Evolutionary conservation across 1,284 basidiomycete species (phyloP), one percentile per base, ranked within the genome.

Genomic region (Quambalaria eucalypti): DNA sequence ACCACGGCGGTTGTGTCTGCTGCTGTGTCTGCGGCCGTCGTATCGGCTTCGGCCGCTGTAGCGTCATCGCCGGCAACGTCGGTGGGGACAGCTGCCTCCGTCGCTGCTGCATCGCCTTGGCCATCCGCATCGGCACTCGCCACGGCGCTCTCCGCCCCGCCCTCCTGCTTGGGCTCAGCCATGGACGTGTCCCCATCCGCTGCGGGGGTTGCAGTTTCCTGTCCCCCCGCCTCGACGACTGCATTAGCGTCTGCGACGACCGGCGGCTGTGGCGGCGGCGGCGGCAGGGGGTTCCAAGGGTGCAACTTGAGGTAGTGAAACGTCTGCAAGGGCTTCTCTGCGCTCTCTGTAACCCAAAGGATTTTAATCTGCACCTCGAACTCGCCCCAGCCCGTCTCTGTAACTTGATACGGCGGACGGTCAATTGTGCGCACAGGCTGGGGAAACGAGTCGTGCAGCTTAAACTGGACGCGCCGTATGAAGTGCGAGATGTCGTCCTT

Each of bases 301-400:
- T 98, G 95, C 0, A 99, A 82, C 76, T 97, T 97, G 74, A 98
- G 85, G 67, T 90, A 87, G 76, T 98, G 95, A 62, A 87, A 87
- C 51, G 93, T 79, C 4, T 83, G 82, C 60, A 96, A 79, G 6
- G 90, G 84, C 76, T 97, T 97, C 77, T 98, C 95, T 51, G 84
- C 86, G 1, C 91, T 85, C 77, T 99, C 95, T 44, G 82, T 77
- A n/a, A 90, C 81, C 77, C 98, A 97, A 50, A 86, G 87, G 60
- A 99, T 86, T 60, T 89, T 85, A 68, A 99, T 93, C 69, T 87
- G 84, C 59, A 98, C 87, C 69, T 96, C 90, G 77, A 99, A 99
- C 79, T 99, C 95, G 71, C 95, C 95, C 95, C 95, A 99, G 47
- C 93, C 95, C 8, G 93, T 97, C 76, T 98, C 95, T 6, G 90